These are phyloP conservation scores for Mycena belliarum DNA, from an alignment of 768 basidiomycete species.

Conservation along the genomic window DNA sequence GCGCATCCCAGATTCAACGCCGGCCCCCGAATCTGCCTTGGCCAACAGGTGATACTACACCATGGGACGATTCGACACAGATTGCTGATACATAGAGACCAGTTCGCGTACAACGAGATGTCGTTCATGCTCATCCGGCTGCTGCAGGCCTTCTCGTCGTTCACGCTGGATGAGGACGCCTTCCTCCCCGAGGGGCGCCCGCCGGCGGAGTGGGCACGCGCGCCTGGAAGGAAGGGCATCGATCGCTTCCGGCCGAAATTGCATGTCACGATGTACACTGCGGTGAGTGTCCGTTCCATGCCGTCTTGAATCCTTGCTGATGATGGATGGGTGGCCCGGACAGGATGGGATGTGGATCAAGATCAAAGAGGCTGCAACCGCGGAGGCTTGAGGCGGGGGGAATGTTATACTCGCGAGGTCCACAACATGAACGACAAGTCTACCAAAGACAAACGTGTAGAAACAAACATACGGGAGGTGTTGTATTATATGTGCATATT, in stretches of 20 bases:
- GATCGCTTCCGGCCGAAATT: conserved; percentile 33
- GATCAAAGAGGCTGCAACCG: neutral
- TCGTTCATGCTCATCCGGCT: conserved; percentile 33
- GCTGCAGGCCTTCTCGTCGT: conserved; percentile 38
- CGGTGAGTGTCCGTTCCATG: neutral
- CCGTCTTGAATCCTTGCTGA: neutral
- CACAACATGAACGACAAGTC: no score
- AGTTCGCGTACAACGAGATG: conserved; percentile 24
- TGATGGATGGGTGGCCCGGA: neutral
- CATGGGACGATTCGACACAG: no score
- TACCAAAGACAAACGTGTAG: no score
- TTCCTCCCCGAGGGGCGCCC: conserved; percentile 33
- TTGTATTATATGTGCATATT: no score
- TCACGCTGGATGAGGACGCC: conserved; percentile 35
- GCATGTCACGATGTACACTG: conserved; percentile 41
- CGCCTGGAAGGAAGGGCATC: conserved; percentile 31
- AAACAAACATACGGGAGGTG: no score
- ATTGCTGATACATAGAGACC: no score
- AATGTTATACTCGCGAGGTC: no score
- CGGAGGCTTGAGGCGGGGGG: no score
- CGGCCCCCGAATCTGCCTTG: conserved; percentile 42
- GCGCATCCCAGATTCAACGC: conserved; percentile 33
- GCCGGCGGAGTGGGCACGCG: conserved; percentile 36
- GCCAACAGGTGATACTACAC: conserved; percentile 40
- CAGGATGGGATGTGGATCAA: conserved; percentile 19